These are phyloP conservation scores for Sordaria brevicollis DNA, from an alignment of 495 filamentous ascomycete species.

Conservation along the genomic window DNA sequence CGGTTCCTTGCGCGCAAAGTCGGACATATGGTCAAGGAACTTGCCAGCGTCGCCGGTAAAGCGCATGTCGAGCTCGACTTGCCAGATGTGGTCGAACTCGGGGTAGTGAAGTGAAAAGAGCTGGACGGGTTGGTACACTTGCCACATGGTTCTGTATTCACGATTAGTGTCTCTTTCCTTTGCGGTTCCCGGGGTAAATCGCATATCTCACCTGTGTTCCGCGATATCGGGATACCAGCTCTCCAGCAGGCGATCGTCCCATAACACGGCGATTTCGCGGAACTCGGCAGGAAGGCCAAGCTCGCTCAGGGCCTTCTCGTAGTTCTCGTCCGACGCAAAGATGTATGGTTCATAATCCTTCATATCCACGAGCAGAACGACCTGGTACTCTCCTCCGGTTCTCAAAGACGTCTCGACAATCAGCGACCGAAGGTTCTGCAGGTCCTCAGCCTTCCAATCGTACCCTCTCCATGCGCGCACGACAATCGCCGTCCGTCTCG, in stretches of 20 bases:
- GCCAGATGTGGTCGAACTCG: constrained; percentile 53
- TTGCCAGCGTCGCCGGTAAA: constrained; percentile 48
- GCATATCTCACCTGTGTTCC: constrained; percentile 21
- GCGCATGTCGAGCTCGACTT: constrained; percentile 52
- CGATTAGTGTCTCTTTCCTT: background rate
- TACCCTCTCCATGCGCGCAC: constrained; percentile 34
- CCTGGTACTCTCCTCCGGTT: constrained; percentile 48
- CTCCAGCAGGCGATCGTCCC: constrained; percentile 36
- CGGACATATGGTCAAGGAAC: constrained; percentile 34
- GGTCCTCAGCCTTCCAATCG: constrained; percentile 29
- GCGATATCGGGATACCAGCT: constrained; percentile 28
- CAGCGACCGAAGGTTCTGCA: constrained; percentile 43
- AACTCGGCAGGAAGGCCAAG: constrained; percentile 44
- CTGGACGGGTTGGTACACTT: constrained; percentile 37
- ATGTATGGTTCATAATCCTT: constrained; percentile 42
- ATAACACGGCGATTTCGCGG: constrained; percentile 44
- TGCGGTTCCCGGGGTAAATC: background rate
- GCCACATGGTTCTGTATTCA: constrained; percentile 22
- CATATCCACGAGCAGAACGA: constrained; percentile 49
- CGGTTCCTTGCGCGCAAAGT: constrained; percentile 44
- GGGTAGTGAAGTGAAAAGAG: constrained; percentile 47
- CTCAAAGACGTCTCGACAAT: constrained; percentile 44
- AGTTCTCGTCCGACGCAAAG: constrained; percentile 37
- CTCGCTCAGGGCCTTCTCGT: constrained; percentile 37
- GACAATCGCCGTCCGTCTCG: constrained; percentile 27